These are phyloP conservation scores for Cylindrodendrum hubeiense DNA, from an alignment of 2,329 filamentous ascomycete genomes.

Conservation along the genomic window DNA sequence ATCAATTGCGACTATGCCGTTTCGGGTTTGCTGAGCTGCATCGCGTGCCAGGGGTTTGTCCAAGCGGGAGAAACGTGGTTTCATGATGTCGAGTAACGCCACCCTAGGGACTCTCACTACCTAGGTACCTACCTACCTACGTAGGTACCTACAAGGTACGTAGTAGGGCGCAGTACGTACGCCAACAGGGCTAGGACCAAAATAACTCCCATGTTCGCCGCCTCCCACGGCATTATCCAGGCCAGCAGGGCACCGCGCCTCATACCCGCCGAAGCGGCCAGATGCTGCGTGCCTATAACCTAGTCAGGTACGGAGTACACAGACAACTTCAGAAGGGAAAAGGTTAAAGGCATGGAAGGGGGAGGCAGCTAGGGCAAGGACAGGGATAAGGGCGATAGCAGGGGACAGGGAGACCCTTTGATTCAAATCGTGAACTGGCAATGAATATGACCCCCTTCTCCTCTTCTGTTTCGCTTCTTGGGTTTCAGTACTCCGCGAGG, in stretches of 20 bases:
- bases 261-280: not conserved
- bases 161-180: not conserved
- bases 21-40: constrained; percentile 33
- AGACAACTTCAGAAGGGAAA: not conserved
- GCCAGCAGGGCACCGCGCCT: not conserved
- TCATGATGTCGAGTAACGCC: constrained; percentile 37
- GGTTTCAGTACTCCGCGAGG: constrained; percentile 32
- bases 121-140: too few species aligned
- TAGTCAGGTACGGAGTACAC: not conserved
- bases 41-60: constrained; percentile 27
- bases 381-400: constrained; percentile 15
- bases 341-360: constrained; percentile 3
- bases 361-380: not conserved
- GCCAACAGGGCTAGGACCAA: constrained; percentile 14
- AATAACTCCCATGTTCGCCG: constrained; percentile 14
- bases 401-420: constrained; percentile 2
- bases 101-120: constrained; percentile 4
- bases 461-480: constrained; percentile 38
- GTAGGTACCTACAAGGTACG: too few species aligned
- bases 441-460: constrained; percentile 9
- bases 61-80: constrained; percentile 34
- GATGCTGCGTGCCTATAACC: not conserved
- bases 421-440: constrained; percentile 14
- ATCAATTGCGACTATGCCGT: constrained; percentile 16
- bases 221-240: not conserved